phyloP scores from a whole-genome alignment of 1,139 yeast genomes.

The Debaryomyces robertsiae region DNA sequence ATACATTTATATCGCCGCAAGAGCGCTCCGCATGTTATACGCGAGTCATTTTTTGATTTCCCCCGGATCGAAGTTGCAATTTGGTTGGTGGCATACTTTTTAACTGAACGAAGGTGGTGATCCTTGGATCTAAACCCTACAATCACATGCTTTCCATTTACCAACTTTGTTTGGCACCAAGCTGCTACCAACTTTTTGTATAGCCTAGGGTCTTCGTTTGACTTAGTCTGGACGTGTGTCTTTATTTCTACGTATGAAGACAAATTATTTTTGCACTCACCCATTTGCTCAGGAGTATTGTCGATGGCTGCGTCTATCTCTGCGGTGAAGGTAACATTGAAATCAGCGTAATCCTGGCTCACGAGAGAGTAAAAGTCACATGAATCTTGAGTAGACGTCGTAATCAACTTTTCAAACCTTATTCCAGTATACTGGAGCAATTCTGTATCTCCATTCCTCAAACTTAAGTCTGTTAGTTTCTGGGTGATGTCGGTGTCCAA shows the following conservation, averaged over 20 bases:
- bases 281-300: too few species aligned
- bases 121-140: slow-evolving; percentile 25
- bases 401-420: slow-evolving; percentile 25
- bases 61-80: slow-evolving; percentile 17
- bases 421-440: slow-evolving; percentile 25
- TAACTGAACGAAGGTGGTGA: slow-evolving; percentile 22
- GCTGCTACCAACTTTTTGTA: slow-evolving; percentile 20
- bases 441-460: slow-evolving; percentile 1
- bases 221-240: slow-evolving; percentile 19
- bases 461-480: not conserved
- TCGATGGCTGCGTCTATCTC: slow-evolving; percentile 26
- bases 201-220: slow-evolving; percentile 4
- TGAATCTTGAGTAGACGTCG: slow-evolving; percentile 13
- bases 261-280: slow-evolving; percentile 17
- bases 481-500: slow-evolving; percentile 7
- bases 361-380: slow-evolving; percentile 22
- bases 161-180: slow-evolving; percentile 28
- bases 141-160: slow-evolving; percentile 20
- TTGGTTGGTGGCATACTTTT: slow-evolving; percentile 20
- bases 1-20: slow-evolving; percentile 22
- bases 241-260: slow-evolving; percentile 24
- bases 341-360: slow-evolving; percentile 15
- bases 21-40: slow-evolving; percentile 18
- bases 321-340: slow-evolving; percentile 24
- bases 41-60: slow-evolving; percentile 14